Conservation (phyloP, 352 stramenopile genomes). For the Nothophytophthora sp. region DNA sequence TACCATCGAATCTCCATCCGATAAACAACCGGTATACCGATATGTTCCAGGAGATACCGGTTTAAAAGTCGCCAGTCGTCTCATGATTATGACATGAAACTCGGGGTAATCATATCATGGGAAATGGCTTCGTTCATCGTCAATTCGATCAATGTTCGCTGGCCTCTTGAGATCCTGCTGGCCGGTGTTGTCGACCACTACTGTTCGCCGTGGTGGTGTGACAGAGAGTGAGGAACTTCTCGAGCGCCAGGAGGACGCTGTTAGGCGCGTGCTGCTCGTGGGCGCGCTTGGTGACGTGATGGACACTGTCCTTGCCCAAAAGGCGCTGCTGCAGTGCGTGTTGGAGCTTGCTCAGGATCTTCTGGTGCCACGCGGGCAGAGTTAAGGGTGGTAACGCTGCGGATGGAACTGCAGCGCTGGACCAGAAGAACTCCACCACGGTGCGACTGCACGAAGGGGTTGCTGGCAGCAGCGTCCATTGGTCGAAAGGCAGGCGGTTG, state of each 20-base stretch:
- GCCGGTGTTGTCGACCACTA: not conserved
- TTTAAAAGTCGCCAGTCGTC: no score
- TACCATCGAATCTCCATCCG: no score
- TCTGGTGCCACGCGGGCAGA: slow-evolving; percentile 50
- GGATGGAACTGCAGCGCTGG: not conserved
- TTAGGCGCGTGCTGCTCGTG: slow-evolving; percentile 41
- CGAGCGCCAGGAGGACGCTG: slow-evolving; percentile 33
- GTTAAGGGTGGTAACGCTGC: not conserved
- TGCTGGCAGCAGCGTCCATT: slow-evolving; percentile 42
- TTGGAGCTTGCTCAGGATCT: slow-evolving; percentile 43
- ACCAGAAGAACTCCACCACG: slow-evolving; percentile 54
- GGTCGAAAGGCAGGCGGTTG: slow-evolving; percentile 50
- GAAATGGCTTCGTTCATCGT: not conserved
- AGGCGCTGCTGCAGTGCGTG: slow-evolving; percentile 49
- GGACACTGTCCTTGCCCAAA: slow-evolving; percentile 57
- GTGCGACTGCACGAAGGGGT: slow-evolving; percentile 10
- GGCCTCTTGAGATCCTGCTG: not conserved
- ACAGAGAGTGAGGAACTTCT: slow-evolving; percentile 49
- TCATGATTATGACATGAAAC: not conserved
- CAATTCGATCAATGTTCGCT: not conserved
- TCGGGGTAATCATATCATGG: not conserved
- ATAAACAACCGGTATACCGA: no score
- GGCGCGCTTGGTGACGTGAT: slow-evolving; percentile 37
- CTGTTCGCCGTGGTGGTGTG: slow-evolving; percentile 9
- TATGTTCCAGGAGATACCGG: no score